Conservation (phyloP, 306 rosid genomes). For the Cucurbita moschata region DNA sequence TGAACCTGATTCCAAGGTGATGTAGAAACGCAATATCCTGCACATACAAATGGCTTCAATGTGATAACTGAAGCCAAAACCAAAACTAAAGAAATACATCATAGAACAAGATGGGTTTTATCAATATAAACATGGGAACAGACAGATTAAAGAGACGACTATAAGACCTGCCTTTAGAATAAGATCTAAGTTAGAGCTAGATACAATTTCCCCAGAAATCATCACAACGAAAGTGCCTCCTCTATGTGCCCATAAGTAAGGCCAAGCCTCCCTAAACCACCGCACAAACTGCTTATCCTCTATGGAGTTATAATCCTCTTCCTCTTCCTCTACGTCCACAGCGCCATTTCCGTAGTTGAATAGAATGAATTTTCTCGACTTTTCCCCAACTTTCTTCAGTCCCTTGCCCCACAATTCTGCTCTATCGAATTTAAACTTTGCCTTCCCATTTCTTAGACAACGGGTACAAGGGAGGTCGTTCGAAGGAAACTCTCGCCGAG, state of each 20-base stretch:
- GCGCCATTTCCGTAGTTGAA: slow-evolving; percentile 16
- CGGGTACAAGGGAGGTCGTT: background rate
- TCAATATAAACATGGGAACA: background rate
- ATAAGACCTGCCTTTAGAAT: slow-evolving; percentile 62
- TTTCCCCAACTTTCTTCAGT: slow-evolving; percentile 5
- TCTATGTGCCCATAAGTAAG: slow-evolving; percentile 76
- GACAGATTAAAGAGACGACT: background rate
- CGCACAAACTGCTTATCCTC: slow-evolving; percentile 80
- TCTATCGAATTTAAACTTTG: background rate
- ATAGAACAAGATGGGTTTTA: background rate
- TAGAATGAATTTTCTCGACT: slow-evolving; percentile 9
- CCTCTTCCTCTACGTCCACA: slow-evolving; percentile 18
- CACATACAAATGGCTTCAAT: slow-evolving; percentile 9
- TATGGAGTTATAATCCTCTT: slow-evolving; percentile 26
- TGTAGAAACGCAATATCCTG: slow-evolving; percentile 98
- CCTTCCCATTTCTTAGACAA: slow-evolving; percentile 1
- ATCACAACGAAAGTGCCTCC: slow-evolving; percentile 70
- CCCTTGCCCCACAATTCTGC: background rate
- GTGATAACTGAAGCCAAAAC: background rate
- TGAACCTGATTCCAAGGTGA: slow-evolving; percentile 81
- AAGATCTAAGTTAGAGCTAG: slow-evolving; percentile 49
- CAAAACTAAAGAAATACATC: background rate
- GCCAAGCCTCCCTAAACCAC: slow-evolving; percentile 93
- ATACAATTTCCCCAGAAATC: slow-evolving; percentile 74
- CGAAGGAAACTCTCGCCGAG: slow-evolving; percentile 5